Conservation (phyloP, 2,329 filamentous ascomycete genomes). For the Pseudocercospora pini-densiflorae region DNA sequence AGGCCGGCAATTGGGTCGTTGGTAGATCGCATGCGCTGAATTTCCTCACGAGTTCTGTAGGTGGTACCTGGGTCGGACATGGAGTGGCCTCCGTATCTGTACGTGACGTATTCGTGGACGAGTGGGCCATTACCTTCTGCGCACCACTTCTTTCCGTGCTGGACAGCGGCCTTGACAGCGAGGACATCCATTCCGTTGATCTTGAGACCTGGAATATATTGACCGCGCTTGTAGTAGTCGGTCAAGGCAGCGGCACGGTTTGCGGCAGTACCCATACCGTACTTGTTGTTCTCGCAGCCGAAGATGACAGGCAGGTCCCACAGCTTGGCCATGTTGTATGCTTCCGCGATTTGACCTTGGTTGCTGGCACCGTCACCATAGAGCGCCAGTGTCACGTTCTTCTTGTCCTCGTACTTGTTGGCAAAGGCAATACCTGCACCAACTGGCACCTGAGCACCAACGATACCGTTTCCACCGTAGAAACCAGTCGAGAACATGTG, state of each 20-base stretch:
- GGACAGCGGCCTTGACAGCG: conserved; percentile 93
- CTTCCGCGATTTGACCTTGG: conserved; percentile 99
- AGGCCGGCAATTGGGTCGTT: conserved; percentile 97
- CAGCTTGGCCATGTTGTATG: conserved; percentile 99
- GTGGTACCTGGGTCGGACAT: conserved; percentile 99
- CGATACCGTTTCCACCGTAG: conserved; percentile 98
- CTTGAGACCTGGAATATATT: conserved; percentile 99
- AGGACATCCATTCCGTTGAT: conserved; percentile 99
- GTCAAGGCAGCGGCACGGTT: conserved; percentile 92
- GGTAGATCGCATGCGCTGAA: conserved; percentile 98
- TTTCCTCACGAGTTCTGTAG: conserved; percentile 97
- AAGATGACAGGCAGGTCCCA: conserved; percentile 97
- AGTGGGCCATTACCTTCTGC: conserved; percentile 84
- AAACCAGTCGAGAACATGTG: conserved; percentile 99
- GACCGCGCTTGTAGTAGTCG: conserved; percentile 99
- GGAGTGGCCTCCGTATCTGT: conserved; percentile 98
- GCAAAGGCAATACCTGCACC: conserved; percentile 96
- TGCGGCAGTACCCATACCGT: conserved; percentile 98
- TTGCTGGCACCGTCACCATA: conserved; percentile 99
- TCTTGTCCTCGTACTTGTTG: conserved; percentile 88
- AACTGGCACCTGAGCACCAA: conserved; percentile 97
- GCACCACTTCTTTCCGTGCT: conserved; percentile 91
- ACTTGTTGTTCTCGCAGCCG: conserved; percentile 99
- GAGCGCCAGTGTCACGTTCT: conserved; percentile 84
- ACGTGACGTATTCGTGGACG: conserved; percentile 98